Conservation (phyloP, 2,329 filamentous ascomycete genomes). For the Lasiodiplodia citricola region DNA sequence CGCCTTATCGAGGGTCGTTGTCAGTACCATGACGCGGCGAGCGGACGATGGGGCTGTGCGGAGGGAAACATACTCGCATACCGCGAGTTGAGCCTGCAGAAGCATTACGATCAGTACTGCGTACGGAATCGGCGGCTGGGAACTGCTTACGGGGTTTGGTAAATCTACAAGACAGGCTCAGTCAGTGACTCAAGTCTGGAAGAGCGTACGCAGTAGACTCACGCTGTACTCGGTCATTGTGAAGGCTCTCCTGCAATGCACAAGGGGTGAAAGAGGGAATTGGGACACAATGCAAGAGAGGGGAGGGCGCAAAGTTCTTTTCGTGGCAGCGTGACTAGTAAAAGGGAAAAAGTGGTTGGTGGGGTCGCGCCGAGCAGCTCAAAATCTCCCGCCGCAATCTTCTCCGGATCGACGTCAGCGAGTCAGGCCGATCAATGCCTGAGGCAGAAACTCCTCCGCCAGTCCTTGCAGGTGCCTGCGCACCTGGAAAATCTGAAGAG, state of each 20-base stretch:
- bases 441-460: neutral
- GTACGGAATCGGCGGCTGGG: neutral
- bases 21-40: conserved; percentile 2
- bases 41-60: neutral
- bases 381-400: conserved; percentile 18
- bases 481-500: neutral
- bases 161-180: conserved; percentile 10
- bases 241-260: neutral
- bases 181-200: neutral
- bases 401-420: conserved; percentile 26
- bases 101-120: neutral
- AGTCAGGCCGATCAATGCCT: conserved; percentile 23
- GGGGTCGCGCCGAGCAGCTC: conserved; percentile 17
- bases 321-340: neutral
- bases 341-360: conserved; percentile 25
- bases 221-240: conserved; percentile 27
- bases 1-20: conserved; percentile 10
- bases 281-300: neutral
- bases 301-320: conserved; percentile 5
- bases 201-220: conserved; percentile 1
- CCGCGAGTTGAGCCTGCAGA: conserved; percentile 26
- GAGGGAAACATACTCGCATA: conserved; percentile 25
- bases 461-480: neutral
- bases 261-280: neutral
- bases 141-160: conserved; percentile 25